Evolutionary conservation across 2,329 filamentous ascomycete species (phyloP).

Genomic region (Camillea tinctor): DNA sequence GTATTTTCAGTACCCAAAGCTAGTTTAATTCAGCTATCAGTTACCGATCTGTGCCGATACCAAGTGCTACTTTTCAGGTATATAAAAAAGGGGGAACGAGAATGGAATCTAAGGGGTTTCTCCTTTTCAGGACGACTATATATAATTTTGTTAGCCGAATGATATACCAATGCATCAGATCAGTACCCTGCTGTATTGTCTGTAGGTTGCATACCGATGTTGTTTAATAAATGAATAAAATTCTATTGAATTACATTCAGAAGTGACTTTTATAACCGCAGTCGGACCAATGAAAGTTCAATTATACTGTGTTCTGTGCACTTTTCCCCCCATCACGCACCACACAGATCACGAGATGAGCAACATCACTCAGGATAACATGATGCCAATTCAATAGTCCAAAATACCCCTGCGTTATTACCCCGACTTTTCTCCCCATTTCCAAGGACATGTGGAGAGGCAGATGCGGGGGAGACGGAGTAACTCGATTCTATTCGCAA

Average conservation of each 20-base stretch:
- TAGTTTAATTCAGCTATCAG: neutral
- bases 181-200: neutral
- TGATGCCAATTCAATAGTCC: neutral
- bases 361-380: neutral
- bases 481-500: constrained; percentile 9
- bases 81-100: too few relatives aligned
- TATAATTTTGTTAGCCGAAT: neutral
- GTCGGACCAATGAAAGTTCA: neutral
- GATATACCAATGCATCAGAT: neutral
- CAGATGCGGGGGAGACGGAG: constrained; percentile 11
- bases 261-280: too few relatives aligned
- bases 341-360: neutral
- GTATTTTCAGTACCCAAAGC: neutral
- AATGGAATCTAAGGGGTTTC: too few relatives aligned
- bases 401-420: neutral
- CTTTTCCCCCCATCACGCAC: neutral
- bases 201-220: too few relatives aligned
- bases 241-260: too few relatives aligned
- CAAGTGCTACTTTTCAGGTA: too few relatives aligned
- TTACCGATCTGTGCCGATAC: neutral
- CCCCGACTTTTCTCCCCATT: neutral
- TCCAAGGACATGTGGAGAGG: neutral
- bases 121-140: neutral
- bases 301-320: neutral
- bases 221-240: too few relatives aligned